Evolutionary conservation across 2,329 filamentous ascomycete species (phyloP), one percentile per base, ranked within the genome.

Genomic region (Lecanoromycetidae sp.): DNA sequence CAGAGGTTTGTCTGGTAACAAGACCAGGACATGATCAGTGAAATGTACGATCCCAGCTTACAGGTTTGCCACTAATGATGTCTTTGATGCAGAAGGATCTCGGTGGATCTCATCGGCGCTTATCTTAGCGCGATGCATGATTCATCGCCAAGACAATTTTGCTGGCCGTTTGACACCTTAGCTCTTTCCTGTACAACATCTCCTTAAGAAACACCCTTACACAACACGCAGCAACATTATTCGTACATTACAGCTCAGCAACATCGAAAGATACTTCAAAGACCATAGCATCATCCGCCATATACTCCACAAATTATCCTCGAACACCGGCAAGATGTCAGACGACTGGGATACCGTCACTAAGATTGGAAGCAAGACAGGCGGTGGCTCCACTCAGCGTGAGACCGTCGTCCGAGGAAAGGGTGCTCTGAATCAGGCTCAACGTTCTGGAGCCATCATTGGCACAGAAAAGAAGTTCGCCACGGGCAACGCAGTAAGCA

Each of bases 391-490:
- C 46, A 67, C 67, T 38, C 71, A 77, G 57, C 84, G 86, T 57
- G 87, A 95, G 75, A 93, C 83, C 3, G 88, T 95, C 58, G 76
- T 96, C 63, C 83, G 84, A 65, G 86, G 90, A 63, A 87, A 85
- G 66, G 72, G 71, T 50, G 78, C 87, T 29, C 71, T 98, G 57
- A 98, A 98, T 68, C 90, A 90, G 52, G 91, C 91, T 23, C 80
- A 85, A 68, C 81, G 91, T 54, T 76, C 72, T 52, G 91, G 91
- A 52, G 75, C 76, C 50, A 66, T 93, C 57, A 66, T 94, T 54
- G 75, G 73, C 52, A 94, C 90, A 1, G 90, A 98, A 72, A 98
- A 98, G 84, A 98, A 98, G 65, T 83, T 68, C 62, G 71, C 76
- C 40, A 76, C 77, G 49, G 80, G 82, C 64, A 96, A 96, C 65